Base-by-base conservation (phyloP, 805 yeast genomes). In the Lipomyces kockii region DNA sequence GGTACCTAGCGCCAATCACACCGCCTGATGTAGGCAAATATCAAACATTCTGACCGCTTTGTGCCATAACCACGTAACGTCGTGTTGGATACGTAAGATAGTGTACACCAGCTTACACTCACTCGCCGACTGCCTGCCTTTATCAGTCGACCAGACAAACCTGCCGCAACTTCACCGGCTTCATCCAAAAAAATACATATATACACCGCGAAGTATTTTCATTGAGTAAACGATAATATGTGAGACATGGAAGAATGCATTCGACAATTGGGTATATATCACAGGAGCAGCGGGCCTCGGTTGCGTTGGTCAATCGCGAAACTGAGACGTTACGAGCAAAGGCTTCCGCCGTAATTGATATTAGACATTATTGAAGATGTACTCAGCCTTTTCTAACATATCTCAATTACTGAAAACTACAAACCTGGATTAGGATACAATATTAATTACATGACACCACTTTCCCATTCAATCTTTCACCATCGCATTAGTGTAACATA, bases 1-100 rank as follows among this genome's bases (percentile, higher is more conserved):
- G 20, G 60, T 63, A 63, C 63, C 67, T n/a, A 20, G 12, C 22
- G 22, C 67, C 67, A 64, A 64, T 64, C 67, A 64, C 59, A 49
- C 61, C 58, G 63, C 61, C 63, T 60, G 63, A 59, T 35, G 49
- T 43, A 17, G 49, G 20, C 22, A 43, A 43, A 43, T 43, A n/a
- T 43, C 49, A n/a, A 7, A n/a, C 12, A 17, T 1, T 43, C 11
- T 43, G 9, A 0, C 0, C 3, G 49, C 22, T 6, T 29, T n/a
- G 22, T n/a, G 49, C 49, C 49, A 43, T 43, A 43, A 17, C 25
- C 22, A 11, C 49, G 3, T 17, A 17, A 2, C 14, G 8, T 3
- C 20, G 11, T 8, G 49, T n/a, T 4, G n/a, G 49, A 43, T 17
- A 43, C 9, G 49, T 43, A 43, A 8, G 22, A 43, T n/a, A n/a